phyloP scores from a whole-genome alignment of 306 rosid species.

The Elaeagnus macrophylla region DNA sequence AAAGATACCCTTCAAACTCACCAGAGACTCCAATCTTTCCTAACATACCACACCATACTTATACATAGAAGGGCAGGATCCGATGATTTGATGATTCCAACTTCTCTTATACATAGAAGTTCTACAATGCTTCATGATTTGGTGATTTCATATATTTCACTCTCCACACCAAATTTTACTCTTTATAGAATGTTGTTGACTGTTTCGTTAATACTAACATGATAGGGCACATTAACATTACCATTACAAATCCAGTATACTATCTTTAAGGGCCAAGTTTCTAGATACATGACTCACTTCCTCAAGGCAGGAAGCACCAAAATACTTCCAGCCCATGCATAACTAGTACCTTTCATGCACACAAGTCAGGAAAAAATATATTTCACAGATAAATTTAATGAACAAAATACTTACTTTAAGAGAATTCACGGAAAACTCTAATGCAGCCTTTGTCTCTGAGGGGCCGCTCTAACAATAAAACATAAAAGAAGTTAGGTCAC shows the following conservation, averaged over 20 bases:
- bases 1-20: neutral
- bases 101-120: neutral
- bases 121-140: neutral
- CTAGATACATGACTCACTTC: too few species aligned
- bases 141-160: neutral
- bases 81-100: too few species aligned
- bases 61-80: neutral
- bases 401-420: slow-evolving; percentile 46
- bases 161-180: neutral
- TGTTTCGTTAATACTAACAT: neutral
- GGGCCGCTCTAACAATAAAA: slow-evolving; percentile 62
- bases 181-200: neutral
- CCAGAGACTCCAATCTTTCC: neutral
- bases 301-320: too few species aligned
- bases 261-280: too few species aligned
- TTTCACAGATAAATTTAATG: neutral
- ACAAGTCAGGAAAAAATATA: neutral
- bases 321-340: too few species aligned
- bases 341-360: neutral
- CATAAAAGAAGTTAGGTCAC: slow-evolving; percentile 6
- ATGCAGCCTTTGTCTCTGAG: slow-evolving; percentile 84
- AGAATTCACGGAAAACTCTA: slow-evolving; percentile 77
- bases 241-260: too few species aligned
- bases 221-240: too few species aligned
- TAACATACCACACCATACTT: neutral